These are phyloP conservation scores for Salvia splendens DNA, from an alignment of 257 asterid genomes.

Conservation along the genomic window DNA sequence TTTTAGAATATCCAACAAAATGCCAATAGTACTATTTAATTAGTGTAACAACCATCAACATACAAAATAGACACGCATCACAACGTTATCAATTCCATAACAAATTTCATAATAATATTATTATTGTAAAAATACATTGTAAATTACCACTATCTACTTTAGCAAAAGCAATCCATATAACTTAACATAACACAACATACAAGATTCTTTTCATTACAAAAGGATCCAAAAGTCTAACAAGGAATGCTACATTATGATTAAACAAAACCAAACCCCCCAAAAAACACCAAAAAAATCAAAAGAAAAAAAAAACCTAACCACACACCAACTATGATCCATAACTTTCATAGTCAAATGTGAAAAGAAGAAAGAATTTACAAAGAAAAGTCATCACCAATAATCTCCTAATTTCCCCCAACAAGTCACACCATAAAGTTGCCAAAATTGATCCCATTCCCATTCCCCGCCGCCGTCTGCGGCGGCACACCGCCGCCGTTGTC, in stretches of 20 bases:
- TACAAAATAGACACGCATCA: no score
- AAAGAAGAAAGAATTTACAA: conserved; percentile 43
- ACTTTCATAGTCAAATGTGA: conserved; percentile 33
- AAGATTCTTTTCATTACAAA: conserved; percentile 3
- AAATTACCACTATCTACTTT: no score
- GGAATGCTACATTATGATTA: conserved; percentile 9
- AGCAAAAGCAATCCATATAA: no score
- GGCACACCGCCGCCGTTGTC: conserved; percentile 33
- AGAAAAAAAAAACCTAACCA: conserved; percentile 11
- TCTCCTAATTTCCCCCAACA: neutral
- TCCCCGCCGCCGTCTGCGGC: conserved; percentile 34
- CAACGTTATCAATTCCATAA: no score
- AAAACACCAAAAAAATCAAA: neutral
- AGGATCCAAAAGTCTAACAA: conserved; percentile 13
- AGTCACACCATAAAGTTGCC: conserved; percentile 31
- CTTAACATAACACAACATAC: no score
- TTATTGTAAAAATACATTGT: no score
- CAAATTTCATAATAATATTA: no score
- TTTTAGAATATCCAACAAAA: no score
- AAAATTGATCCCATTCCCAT: conserved; percentile 26
- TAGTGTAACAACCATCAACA: no score
- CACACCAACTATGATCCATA: conserved; percentile 9
- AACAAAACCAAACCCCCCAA: neutral
- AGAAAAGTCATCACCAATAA: conserved; percentile 35
- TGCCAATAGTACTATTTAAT: no score